Evolutionary conservation across 345 rosid genomes (phyloP).

Genomic region (Erysimum cheiranthoides): DNA sequence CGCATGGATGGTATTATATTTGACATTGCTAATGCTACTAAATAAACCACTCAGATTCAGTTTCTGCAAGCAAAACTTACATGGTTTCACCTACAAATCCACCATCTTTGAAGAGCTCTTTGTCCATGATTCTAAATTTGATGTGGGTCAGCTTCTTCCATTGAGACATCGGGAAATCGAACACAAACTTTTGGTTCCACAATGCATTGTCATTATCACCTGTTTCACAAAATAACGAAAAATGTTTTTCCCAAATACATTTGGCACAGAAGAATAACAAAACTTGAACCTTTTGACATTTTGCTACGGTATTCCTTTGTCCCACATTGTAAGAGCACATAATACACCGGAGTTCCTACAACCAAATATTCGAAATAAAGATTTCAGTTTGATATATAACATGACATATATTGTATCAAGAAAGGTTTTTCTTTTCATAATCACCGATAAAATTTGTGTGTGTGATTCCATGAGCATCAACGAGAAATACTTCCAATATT

Average conservation of each 20-base stretch:
- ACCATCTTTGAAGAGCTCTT: conserved; percentile 55
- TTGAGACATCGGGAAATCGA: conserved; percentile 56
- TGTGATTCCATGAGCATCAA: conserved; percentile 76
- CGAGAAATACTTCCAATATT: conserved; percentile 75
- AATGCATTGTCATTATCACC: conserved; percentile 58
- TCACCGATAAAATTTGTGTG: conserved; percentile 74
- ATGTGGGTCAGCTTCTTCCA: conserved; percentile 63
- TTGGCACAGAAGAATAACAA: conserved; percentile 19
- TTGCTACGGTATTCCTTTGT: conserved; percentile 64
- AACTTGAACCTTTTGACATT: conserved; percentile 63
- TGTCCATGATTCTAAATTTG: conserved; percentile 74
- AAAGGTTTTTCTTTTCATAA: neutral
- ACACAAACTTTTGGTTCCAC: conserved; percentile 90
- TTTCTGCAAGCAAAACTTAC: conserved; percentile 43
- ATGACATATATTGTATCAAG: neutral
- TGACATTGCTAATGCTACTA: neutral
- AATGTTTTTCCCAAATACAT: neutral
- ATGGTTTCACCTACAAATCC: conserved; percentile 82
- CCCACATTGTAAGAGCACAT: conserved; percentile 71
- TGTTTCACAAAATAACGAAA: conserved; percentile 35
- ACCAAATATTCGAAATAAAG: conserved; percentile 22
- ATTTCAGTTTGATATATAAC: conserved; percentile 5
- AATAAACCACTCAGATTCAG: neutral
- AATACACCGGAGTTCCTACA: conserved; percentile 68
- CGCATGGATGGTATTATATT: conserved; percentile 1